Evolutionary conservation across 2,329 filamentous ascomycete species (phyloP).

Genomic region (Cladosporium sp.): DNA sequence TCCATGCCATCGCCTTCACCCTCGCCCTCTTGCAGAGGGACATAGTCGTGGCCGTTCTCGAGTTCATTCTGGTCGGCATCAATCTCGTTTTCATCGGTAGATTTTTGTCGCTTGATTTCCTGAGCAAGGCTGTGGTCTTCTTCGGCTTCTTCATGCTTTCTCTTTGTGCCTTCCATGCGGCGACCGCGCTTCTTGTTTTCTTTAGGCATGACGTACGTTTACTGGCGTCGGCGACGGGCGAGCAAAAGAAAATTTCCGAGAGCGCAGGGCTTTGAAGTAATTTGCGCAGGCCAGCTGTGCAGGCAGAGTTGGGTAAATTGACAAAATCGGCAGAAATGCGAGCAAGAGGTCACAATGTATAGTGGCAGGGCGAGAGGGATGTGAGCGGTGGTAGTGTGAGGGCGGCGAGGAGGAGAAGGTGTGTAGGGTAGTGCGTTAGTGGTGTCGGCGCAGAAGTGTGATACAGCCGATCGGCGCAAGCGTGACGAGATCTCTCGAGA

Average conservation of each 20-base stretch:
- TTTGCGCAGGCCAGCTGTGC: no score
- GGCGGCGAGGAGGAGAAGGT: no score
- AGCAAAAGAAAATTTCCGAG: slow-evolving; percentile 12
- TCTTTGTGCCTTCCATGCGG: slow-evolving; percentile 50
- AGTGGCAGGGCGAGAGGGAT: no score
- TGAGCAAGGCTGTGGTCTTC: slow-evolving; percentile 36
- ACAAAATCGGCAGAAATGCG: no score
- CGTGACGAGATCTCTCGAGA: no score
- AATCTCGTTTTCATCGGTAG: slow-evolving; percentile 27
- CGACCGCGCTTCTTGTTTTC: slow-evolving; percentile 56
- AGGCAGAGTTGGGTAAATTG: no score
- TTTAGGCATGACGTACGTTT: slow-evolving; percentile 48
- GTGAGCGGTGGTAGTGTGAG: no score
- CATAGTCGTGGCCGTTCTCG: slow-evolving; percentile 13
- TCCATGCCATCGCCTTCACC: slow-evolving; percentile 22
- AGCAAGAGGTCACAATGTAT: no score
- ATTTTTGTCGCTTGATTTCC: slow-evolving; percentile 34
- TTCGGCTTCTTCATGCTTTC: slow-evolving; percentile 44
- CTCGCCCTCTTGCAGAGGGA: slow-evolving; percentile 18
- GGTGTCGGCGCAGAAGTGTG: no score
- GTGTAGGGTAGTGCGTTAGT: no score
- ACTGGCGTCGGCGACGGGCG: background rate
- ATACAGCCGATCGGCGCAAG: no score
- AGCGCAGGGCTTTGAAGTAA: background rate
- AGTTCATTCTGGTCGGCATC: slow-evolving; percentile 24